phyloP scores from a whole-genome alignment of 2,329 filamentous ascomycete genomes.

The Penicillium sp. region DNA sequence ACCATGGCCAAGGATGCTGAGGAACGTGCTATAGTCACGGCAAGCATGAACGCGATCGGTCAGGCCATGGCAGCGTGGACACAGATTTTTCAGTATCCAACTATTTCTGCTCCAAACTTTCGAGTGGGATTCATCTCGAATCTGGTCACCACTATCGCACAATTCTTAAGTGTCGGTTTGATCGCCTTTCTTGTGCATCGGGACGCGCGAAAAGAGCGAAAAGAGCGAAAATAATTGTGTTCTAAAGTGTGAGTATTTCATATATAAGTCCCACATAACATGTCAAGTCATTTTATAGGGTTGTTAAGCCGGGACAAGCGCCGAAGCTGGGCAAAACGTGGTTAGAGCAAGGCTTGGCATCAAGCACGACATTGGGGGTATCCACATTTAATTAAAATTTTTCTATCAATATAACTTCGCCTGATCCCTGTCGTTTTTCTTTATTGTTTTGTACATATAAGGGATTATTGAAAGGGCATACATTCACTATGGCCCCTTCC shows the following conservation, averaged over 20 bases:
- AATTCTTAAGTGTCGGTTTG: constrained; percentile 29
- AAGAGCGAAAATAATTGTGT: no score
- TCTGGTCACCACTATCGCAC: constrained; percentile 35
- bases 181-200: constrained; percentile 20
- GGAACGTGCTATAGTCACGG: constrained; percentile 43
- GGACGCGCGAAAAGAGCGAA: constrained; percentile 1
- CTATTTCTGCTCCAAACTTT: constrained; percentile 38
- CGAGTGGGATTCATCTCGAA: constrained; percentile 20
- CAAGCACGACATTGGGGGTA: constrained; percentile 3
- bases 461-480: not conserved
- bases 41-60: constrained; percentile 47
- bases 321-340: not conserved
- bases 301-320: not conserved
- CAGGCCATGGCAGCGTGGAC: constrained; percentile 44
- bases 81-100: constrained; percentile 42
- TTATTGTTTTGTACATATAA: not conserved
- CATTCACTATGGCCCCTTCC: not conserved
- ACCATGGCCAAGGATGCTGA: constrained; percentile 42
- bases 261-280: not conserved
- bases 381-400: not conserved
- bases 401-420: not conserved
- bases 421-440: not conserved
- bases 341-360: not conserved
- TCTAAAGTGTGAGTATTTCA: not conserved
- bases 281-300: not conserved